Conservation (phyloP, 768 basidiomycete genomes). For the Melanogaster broomeanus region DNA sequence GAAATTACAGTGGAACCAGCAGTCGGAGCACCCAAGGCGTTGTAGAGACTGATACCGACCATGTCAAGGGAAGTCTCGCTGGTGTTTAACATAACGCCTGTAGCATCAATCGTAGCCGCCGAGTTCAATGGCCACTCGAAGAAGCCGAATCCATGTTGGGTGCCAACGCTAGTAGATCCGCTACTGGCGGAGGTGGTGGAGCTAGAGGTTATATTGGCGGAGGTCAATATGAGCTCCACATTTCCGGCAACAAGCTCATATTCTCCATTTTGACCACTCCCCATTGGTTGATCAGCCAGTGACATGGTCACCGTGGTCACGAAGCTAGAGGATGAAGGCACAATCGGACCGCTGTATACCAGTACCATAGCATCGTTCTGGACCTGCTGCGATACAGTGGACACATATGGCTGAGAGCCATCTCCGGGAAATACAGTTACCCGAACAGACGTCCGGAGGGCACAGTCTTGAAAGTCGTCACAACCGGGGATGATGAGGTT, state of each 20-base stretch:
- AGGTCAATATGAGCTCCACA: constrained; percentile 76
- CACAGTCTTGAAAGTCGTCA: constrained; percentile 76
- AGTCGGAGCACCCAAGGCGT: constrained; percentile 52
- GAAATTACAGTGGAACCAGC: constrained; percentile 44
- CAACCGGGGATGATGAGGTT: constrained; percentile 90
- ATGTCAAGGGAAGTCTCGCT: constrained; percentile 69
- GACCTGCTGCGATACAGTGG: constrained; percentile 75
- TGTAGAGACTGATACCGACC: constrained; percentile 62
- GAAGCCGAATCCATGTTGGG: constrained; percentile 72
- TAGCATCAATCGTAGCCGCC: constrained; percentile 53
- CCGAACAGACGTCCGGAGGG: constrained; percentile 74
- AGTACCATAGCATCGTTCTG: constrained; percentile 55
- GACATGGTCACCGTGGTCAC: constrained; percentile 74
- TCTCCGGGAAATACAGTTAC: constrained; percentile 81
- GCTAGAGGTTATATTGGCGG: constrained; percentile 47
- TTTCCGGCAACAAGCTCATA: constrained; percentile 86
- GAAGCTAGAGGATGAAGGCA: constrained; percentile 73
- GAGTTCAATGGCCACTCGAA: constrained; percentile 79
- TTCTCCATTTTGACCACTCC: constrained; percentile 61
- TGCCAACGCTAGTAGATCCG: constrained; percentile 34
- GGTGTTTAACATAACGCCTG: constrained; percentile 61
- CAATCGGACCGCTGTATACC: constrained; percentile 82
- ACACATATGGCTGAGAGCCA: constrained; percentile 62
- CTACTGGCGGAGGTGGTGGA: constrained; percentile 28
- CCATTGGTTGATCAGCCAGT: constrained; percentile 64